Evolutionary conservation across 179 eudicot genomes (phyloP).

Genomic region (Camellia oleifera): DNA sequence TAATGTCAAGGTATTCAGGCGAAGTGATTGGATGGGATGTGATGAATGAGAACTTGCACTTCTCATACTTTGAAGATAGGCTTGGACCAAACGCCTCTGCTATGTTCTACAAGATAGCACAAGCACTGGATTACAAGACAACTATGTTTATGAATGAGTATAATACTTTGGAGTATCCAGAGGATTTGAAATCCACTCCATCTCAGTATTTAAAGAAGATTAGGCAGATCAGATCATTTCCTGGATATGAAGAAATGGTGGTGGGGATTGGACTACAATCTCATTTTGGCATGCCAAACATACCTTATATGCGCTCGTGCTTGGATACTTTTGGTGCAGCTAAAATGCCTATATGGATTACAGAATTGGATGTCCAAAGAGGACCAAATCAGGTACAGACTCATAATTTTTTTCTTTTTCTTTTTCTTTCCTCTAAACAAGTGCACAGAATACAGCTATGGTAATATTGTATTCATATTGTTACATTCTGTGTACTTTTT

Average conservation of each 20-base stretch:
- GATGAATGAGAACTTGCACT: slow-evolving; percentile 63
- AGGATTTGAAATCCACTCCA: slow-evolving; percentile 39
- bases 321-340: slow-evolving; percentile 48
- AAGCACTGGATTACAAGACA: slow-evolving; percentile 23
- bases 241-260: slow-evolving; percentile 21
- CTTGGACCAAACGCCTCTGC: slow-evolving; percentile 36
- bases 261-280: slow-evolving; percentile 56
- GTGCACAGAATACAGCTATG: no score
- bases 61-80: slow-evolving; percentile 33
- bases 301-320: slow-evolving; percentile 56
- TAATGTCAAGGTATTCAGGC: slow-evolving; percentile 50
- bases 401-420: no score
- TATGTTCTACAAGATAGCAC: slow-evolving; percentile 18
- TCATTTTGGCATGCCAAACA: slow-evolving; percentile 50
- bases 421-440: no score
- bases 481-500: no score
- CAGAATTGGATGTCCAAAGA: slow-evolving; percentile 48
- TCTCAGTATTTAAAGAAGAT: slow-evolving; percentile 44
- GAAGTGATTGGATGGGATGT: slow-evolving; percentile 69
- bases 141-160: slow-evolving; percentile 56
- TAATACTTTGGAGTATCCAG: slow-evolving; percentile 47
- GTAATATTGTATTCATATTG: no score
- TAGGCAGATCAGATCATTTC: slow-evolving; percentile 29
- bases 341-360: slow-evolving; percentile 64
- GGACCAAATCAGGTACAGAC: slow-evolving; percentile 17